These are phyloP conservation scores for Epichloe bromicola DNA, from an alignment of 2,329 filamentous ascomycete genomes.

Conservation along the genomic window DNA sequence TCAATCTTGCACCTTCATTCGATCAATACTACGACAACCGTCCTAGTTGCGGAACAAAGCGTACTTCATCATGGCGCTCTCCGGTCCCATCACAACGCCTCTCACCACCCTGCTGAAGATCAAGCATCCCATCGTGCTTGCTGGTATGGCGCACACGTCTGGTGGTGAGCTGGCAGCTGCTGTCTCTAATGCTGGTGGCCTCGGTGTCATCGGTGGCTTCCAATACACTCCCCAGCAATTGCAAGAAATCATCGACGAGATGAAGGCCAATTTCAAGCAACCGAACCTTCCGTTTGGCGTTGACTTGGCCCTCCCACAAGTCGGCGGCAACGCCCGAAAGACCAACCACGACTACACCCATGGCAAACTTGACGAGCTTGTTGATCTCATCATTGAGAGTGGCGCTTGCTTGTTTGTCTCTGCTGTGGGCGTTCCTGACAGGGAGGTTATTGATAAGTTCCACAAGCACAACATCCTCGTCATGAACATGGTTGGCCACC, in stretches of 20 bases:
- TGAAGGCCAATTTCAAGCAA: constrained; percentile 59
- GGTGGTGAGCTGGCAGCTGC: constrained; percentile 68
- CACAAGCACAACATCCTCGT: constrained; percentile 70
- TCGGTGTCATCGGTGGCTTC: constrained; percentile 61
- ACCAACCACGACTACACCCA: constrained; percentile 95
- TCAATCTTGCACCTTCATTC: too few relatives aligned
- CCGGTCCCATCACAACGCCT: constrained; percentile 56
- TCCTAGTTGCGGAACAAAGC: neutral
- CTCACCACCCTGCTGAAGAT: constrained; percentile 70
- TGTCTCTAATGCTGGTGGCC: constrained; percentile 77
- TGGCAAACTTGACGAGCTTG: constrained; percentile 75
- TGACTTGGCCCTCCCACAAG: constrained; percentile 80
- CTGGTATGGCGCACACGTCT: constrained; percentile 84
- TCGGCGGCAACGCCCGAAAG: constrained; percentile 70
- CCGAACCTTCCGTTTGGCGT: constrained; percentile 74
- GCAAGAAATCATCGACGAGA: constrained; percentile 68
- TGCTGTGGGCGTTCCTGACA: constrained; percentile 78
- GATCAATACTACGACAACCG: too few relatives aligned
- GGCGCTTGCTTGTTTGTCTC: constrained; percentile 77
- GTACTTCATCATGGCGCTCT: constrained; percentile 22
- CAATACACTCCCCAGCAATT: constrained; percentile 64
- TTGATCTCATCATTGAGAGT: constrained; percentile 73
- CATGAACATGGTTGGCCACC: constrained; percentile 97
- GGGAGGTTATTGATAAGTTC: constrained; percentile 57
- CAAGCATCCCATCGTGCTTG: constrained; percentile 78